These are phyloP conservation scores for Mycosphaerella arachidis DNA, from an alignment of 2,329 filamentous ascomycete species.

Conservation along the genomic window DNA sequence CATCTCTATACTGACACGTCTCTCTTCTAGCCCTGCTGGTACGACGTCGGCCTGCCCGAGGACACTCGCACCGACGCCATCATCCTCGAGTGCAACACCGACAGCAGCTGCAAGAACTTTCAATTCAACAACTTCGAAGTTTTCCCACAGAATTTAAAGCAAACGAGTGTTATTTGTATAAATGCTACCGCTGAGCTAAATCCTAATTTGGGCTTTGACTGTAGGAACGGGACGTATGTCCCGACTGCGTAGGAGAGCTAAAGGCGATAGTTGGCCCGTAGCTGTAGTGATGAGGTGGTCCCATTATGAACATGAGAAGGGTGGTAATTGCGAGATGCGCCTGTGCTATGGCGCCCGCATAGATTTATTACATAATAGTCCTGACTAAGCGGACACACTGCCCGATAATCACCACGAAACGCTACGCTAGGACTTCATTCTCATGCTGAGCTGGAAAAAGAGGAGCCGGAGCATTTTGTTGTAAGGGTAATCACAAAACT, in stretches of 20 bases:
- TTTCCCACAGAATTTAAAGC: constrained; percentile 20
- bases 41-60: constrained; percentile 37
- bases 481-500: too few relatives aligned
- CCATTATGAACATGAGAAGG: too few relatives aligned
- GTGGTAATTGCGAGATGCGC: too few relatives aligned
- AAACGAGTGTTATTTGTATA: constrained; percentile 20
- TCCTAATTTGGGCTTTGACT: constrained; percentile 22
- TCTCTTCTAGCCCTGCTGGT: constrained; percentile 40
- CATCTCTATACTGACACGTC: background rate
- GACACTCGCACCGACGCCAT: constrained; percentile 40
- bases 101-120: constrained; percentile 35
- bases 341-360: too few relatives aligned
- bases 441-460: too few relatives aligned
- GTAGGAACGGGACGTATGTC: constrained; percentile 22
- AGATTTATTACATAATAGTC: too few relatives aligned
- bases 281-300: too few relatives aligned
- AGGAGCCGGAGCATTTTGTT: too few relatives aligned
- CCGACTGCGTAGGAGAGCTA: background rate
- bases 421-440: too few relatives aligned
- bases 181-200: constrained; percentile 23
- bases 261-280: too few relatives aligned
- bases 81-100: constrained; percentile 42
- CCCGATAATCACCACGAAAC: too few relatives aligned
- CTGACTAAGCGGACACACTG: too few relatives aligned
- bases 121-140: constrained; percentile 22